Base-by-base conservation (phyloP, 805 yeast genomes). In the Candida tallmaniae region DNA sequence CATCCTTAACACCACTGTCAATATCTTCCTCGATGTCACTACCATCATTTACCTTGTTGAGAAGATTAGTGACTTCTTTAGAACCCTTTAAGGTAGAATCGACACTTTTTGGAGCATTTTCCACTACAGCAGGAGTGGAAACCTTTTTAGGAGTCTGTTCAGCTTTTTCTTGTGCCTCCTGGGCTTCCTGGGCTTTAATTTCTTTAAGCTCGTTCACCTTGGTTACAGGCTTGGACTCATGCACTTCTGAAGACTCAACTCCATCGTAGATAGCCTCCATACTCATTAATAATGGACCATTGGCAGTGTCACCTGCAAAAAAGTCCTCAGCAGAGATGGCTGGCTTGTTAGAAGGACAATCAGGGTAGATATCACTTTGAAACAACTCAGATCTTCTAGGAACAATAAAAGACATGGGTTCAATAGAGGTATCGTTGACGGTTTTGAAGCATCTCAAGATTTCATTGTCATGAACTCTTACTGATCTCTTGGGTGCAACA, bases 381-480 rank as follows among this genome's bases (percentile, higher is more conserved):
- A 93, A 90, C 50, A 80, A 78, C 52, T 93, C 97, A 4, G 95
- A 76, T 57, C 88, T 83, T 69, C 97, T 78, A 46, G 98, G 99
- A 38, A 90, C 96, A 48, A 78, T 76, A 56, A 90, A 93, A 4
- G 96, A 84, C 35, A 93, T 73, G 11, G 97, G 97, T 67, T 93
- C 97, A 46, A 93, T 77, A 18, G 75, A 62, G 34, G 74, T 70
- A 61, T 93, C 97, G 46, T 81, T 82, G 20, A 86, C 84, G n/a
- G 95, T 80, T 66, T 93, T 93, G 68, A 72, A 93, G 28, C 83
- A 76, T 50, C 77, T 78, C 38, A 86, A 70, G 27, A 93, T 78
- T 61, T 93, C 98, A 55, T 86, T 89, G 24, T 85, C 93, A 42
- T 76, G 75, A 24, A 87, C 74, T 47, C 81, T 80, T 7, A 89